These are phyloP conservation scores for Aegilops longissima DNA, from an alignment of 176 grass and related monocot species.

Conservation along the genomic window DNA sequence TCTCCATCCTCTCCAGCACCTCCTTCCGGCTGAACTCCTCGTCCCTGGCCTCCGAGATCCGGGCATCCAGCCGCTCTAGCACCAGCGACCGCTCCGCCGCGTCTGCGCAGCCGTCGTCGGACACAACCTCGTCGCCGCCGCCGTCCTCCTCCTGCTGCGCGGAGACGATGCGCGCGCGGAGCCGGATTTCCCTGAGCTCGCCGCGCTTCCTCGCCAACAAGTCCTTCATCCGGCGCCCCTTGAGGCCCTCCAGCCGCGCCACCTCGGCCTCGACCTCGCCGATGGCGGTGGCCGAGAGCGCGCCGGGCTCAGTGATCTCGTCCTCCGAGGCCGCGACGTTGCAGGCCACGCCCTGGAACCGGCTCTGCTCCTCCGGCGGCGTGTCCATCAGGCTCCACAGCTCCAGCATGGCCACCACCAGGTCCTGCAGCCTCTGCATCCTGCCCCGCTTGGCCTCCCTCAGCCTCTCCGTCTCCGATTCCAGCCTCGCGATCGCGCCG, in stretches of 20 bases:
- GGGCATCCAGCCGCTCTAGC: constrained; percentile 64
- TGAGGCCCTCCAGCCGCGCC: constrained; percentile 72
- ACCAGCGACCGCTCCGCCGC: constrained; percentile 42
- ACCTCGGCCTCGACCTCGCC: constrained; percentile 67
- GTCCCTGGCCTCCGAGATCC: constrained; percentile 70
- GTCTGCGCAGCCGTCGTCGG: constrained; percentile 36
- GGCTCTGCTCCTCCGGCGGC: constrained; percentile 81
- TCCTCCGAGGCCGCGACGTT: constrained; percentile 93
- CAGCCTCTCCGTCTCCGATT: constrained; percentile 39
- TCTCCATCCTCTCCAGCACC: constrained; percentile 67
- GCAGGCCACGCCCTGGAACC: constrained; percentile 76
- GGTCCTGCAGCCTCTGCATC: constrained; percentile 83
- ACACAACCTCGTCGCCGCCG: constrained; percentile 4
- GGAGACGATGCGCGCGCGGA: constrained; percentile 43
- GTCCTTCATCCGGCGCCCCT: constrained; percentile 76
- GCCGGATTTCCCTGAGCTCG: constrained; percentile 70
- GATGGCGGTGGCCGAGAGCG: constrained; percentile 63
- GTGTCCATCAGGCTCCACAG: constrained; percentile 95
- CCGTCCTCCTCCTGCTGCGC: constrained; percentile 19
- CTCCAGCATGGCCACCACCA: constrained; percentile 71
- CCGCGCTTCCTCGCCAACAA: constrained; percentile 65
- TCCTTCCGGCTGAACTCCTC: constrained; percentile 78
- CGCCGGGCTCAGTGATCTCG: constrained; percentile 65
- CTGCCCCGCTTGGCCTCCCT: constrained; percentile 57
- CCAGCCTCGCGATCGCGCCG: neutral